A percentile compares a stretch with the other conserved stretches of the same genome.
These are phyloP conservation scores for Adiantum capillusveneris DNA, from an alignment of 75 land plant species.

Conservation along the genomic window DNA sequence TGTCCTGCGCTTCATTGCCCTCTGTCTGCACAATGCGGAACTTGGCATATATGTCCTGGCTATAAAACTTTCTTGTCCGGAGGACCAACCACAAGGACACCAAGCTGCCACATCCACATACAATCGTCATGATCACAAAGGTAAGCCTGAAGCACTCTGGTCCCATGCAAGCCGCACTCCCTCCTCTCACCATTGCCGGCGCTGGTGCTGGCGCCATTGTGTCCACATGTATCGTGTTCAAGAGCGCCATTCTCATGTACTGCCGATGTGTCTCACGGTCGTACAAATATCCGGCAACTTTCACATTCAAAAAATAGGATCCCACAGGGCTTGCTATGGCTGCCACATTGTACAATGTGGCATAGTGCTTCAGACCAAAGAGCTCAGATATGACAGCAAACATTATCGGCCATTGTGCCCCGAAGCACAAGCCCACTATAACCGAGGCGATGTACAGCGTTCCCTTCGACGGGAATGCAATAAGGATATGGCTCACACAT, in stretches of 20 bases:
- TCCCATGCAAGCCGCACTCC: not conserved
- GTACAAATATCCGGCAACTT: constrained; percentile 16
- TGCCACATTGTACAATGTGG: constrained; percentile 13
- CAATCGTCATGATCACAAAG: constrained; percentile 22
- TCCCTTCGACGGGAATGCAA: constrained; percentile 37
- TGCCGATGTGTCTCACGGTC: constrained; percentile 27
- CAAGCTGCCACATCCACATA: constrained; percentile 14
- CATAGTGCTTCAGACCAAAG: constrained; percentile 58
- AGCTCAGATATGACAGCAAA: constrained; percentile 54
- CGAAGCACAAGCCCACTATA: constrained; percentile 45
- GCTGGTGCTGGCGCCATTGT: constrained; percentile 5
- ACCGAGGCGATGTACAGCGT: constrained; percentile 45
- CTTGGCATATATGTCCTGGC: no score
- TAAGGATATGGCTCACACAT: constrained; percentile 44
- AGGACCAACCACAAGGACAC: constrained; percentile 18
- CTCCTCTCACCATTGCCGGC: no score
- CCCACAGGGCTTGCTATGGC: constrained; percentile 14
- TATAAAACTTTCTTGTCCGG: constrained; percentile 31
- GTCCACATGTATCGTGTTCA: no score
- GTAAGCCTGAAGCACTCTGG: constrained; percentile 24
- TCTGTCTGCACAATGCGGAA: no score
- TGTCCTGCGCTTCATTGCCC: no score
- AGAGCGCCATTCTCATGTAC: no score
- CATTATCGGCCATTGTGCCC: constrained; percentile 43
- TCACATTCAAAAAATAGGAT: constrained; percentile 10